These are phyloP conservation scores for Lentinula lateritia DNA, from an alignment of 768 basidiomycete genomes.

Conservation along the genomic window DNA sequence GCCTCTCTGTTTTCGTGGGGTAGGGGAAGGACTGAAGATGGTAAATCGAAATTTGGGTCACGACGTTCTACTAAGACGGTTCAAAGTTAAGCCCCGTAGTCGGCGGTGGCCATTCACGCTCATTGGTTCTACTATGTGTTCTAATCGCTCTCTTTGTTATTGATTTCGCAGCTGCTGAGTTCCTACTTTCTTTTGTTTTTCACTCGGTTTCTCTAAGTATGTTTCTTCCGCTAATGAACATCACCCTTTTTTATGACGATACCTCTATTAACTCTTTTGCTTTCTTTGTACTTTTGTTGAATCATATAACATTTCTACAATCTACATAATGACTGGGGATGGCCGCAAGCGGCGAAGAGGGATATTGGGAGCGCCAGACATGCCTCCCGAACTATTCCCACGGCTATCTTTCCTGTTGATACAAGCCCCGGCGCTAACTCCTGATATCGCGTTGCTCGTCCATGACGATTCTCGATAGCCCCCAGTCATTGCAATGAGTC, in stretches of 20 bases:
- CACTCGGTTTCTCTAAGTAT: conserved; percentile 11
- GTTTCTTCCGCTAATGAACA: conserved; percentile 23
- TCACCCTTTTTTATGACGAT: conserved; percentile 11
- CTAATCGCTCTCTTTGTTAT: not conserved
- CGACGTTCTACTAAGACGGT: conserved; percentile 46
- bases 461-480: too few species aligned
- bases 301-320: not conserved
- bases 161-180: not conserved
- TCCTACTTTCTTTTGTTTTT: not conserved
- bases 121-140: not conserved
- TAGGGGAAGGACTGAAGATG: conserved; percentile 36
- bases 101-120: conserved; percentile 1
- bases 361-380: too few species aligned
- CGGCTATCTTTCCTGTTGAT: too few species aligned
- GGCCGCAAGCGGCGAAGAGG: too few species aligned
- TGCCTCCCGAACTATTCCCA: too few species aligned
- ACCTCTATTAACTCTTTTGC: conserved; percentile 6
- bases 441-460: too few species aligned
- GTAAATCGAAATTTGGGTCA: conserved; percentile 73
- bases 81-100: conserved; percentile 6
- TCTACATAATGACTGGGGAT: too few species aligned
- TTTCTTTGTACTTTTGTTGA: not conserved
- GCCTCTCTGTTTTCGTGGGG: conserved; percentile 68
- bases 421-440: too few species aligned
- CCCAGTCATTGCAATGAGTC: not conserved